Base-by-base conservation (phyloP, 164 flowering plant genomes). In the Stephania yunnanensis region DNA sequence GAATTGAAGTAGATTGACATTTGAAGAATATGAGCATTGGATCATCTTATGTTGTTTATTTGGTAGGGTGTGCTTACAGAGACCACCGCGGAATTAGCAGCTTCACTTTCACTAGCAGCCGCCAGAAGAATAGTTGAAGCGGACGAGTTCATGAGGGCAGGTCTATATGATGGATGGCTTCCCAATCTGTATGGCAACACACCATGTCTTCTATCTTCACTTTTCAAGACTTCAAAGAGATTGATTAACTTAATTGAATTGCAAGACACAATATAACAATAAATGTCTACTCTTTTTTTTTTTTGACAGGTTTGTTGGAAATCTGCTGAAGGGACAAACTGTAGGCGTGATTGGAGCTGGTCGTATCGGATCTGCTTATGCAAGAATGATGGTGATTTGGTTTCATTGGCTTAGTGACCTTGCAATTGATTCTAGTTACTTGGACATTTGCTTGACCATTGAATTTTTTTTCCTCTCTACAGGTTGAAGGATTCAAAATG, bases 401-500 rank as follows among this genome's bases (percentile, higher is more conserved):
- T 63, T 19, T 5, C 29, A 31, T 61, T 42, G 52, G 9, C 63
- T 58, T 58, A 17, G 48, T 5, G 7, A 31, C 65, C 46, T 58
- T 72, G 55, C 55, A 50, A 50, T 50, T 50, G 55, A 50, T 50
- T 50, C 55, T 50, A 50, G 55, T 10, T 48, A 48, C 11, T 48
- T 2, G 13, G 53, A 48, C 13, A 48, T 48, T 50, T 15, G 19
- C 61, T 19, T 31, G 10, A 53, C 36, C 5, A 55, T 72, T 25
- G 25, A 25, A 0, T 25, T 46, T 30, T 11, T 53, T 11, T 50
- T n/a, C 20, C 66, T 12, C 10, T 72, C 50, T 70, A 17, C 87
- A 95, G 98, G 83, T 95, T 79, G 99, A 95, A 86, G 98, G 99
- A 64, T 95, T 93, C 89, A 95, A 95, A 80, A 95, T 95, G 98